Conservation (phyloP, 2,329 filamentous ascomycete species). For the Tolypocladium album region DNA sequence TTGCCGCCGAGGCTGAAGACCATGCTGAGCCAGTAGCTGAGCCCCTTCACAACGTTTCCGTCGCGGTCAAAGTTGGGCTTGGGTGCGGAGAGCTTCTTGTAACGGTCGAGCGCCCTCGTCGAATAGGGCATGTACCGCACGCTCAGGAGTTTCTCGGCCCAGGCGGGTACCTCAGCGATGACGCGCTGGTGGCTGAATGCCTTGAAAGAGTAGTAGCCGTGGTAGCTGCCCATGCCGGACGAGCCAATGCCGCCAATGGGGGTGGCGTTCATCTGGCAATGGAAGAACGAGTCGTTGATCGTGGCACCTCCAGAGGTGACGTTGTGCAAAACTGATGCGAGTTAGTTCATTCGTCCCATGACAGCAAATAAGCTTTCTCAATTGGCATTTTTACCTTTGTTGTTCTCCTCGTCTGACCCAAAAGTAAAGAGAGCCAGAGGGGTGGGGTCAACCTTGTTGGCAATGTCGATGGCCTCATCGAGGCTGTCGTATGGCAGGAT, state of each 20-base stretch:
- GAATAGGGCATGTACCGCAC: conserved; percentile 59
- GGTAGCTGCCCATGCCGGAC: conserved; percentile 36
- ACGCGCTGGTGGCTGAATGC: conserved; percentile 28
- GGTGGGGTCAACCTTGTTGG: conserved; percentile 71
- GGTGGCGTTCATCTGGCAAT: conserved; percentile 26
- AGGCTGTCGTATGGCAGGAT: conserved; percentile 68
- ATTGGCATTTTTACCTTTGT: conserved; percentile 47
- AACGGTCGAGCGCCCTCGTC: conserved; percentile 30
- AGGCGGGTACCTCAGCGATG: conserved; percentile 23
- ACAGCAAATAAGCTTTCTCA: neutral
- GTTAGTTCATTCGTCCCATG: conserved; percentile 11
- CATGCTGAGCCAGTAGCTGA: conserved; percentile 43
- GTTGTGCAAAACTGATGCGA: conserved; percentile 21
- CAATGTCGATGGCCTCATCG: conserved; percentile 76
- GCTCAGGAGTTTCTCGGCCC: conserved; percentile 41
- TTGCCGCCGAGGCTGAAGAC: conserved; percentile 40
- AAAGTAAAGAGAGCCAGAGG: conserved; percentile 80
- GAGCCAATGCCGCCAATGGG: conserved; percentile 40
- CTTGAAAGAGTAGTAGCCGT: conserved; percentile 36
- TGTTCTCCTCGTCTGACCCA: conserved; percentile 67
- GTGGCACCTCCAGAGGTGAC: conserved; percentile 39
- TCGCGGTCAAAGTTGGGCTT: conserved; percentile 53
- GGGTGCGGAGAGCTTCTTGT: conserved; percentile 28
- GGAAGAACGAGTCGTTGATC: conserved; percentile 36
- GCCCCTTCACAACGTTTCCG: conserved; percentile 38